Evolutionary conservation across 2,329 filamentous ascomycete genomes (phyloP), one percentile per base, ranked within the genome.

Genomic region (Helotiales sp.): DNA sequence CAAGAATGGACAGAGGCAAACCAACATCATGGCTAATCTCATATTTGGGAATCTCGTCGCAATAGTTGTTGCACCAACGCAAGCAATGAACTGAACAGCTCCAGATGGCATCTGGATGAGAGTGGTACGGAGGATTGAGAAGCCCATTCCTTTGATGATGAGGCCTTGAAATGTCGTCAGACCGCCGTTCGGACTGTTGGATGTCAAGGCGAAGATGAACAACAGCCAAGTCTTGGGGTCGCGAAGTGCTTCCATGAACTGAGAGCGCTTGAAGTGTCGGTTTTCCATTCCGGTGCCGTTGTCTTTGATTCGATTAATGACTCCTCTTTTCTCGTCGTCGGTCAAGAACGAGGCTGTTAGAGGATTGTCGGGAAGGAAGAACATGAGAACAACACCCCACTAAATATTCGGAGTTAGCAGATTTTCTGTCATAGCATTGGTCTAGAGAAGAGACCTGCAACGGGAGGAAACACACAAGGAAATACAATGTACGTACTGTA

Each of bases 101-200:
- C 54, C 82, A 80, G 63, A 81, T 82, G 1, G 74, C 77, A 5
- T 82, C 82, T 42, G 78, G 75, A 0, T 82, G 82, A 30, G 85
- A 84, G 0, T 80, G 81, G 3, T 81, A 73, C 0, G 77, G 77
- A 0, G 80, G 81, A 0, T 82, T 82, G 7, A 73, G 64, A 0
- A 81, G 71, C 0, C 77, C 2, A 81, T 69, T 1, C 78, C 75
- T 55, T 82, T 82, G 66, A 83, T 76, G 54, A 84, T 83, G 22
- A 81, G 73, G 54, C 81, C 83, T 36, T 79, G 77, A 60, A 84
- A 84, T 62, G 80, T 83, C 5, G 81, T 77, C 8, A 81, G 68
- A 0, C 81, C 81, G 2, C 79, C 79, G 49, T 77, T 84, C 61
- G 83, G 76, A 1, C 74, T 70, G 62, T 84, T 81, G 55, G 84